Evolutionary conservation across 139 green algal species (phyloP).

Genomic region (Coelastrella sp.): DNA sequence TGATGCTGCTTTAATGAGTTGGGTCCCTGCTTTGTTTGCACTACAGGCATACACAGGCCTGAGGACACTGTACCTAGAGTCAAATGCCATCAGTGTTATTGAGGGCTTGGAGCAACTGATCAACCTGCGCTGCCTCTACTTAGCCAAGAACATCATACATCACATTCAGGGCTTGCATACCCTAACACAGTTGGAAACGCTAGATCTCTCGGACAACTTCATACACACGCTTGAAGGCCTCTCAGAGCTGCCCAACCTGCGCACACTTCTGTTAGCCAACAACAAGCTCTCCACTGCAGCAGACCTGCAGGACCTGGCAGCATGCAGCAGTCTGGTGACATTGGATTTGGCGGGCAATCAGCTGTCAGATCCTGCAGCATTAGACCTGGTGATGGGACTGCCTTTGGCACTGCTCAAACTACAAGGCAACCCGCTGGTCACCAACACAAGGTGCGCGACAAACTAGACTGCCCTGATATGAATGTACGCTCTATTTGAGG

Average conservation of each 20-base stretch:
- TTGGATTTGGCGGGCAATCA: constrained; percentile 72
- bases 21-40: too few species aligned
- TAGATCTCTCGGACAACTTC: constrained; percentile 80
- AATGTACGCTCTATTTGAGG: too few species aligned
- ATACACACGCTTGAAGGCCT: constrained; percentile 64
- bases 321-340: constrained; percentile 58
- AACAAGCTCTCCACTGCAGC: constrained; percentile 66
- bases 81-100: constrained; percentile 78
- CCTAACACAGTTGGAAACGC: constrained; percentile 65
- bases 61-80: constrained; percentile 82
- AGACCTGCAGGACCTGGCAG: constrained; percentile 59
- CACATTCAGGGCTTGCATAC: constrained; percentile 56
- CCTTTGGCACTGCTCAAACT: constrained; percentile 71
- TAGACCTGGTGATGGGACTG: constrained; percentile 59
- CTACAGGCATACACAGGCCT: constrained; percentile 83
- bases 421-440: constrained; percentile 74
- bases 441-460: constrained; percentile 53
- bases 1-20: too few species aligned
- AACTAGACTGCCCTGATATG: too few species aligned
- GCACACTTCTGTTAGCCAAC: constrained; percentile 63
- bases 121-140: constrained; percentile 77
- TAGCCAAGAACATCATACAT: constrained; percentile 77
- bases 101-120: constrained; percentile 66
- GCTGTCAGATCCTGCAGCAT: constrained; percentile 55
- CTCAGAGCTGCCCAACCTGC: constrained; percentile 56